These are phyloP conservation scores for Fraxinus excelsior DNA, from an alignment of 257 asterid genomes.

Conservation along the genomic window DNA sequence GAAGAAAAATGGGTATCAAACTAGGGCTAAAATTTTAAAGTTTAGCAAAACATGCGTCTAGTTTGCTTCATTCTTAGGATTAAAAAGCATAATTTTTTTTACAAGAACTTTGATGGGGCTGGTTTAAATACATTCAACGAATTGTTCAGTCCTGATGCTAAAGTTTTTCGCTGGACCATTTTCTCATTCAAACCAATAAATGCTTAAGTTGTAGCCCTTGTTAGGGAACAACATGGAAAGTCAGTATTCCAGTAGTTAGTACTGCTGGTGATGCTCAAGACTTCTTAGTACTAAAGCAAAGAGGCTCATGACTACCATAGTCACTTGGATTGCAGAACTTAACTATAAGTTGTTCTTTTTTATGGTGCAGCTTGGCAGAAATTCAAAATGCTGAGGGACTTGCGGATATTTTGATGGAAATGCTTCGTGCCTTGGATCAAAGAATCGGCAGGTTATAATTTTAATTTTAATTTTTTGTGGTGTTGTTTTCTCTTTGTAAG, in stretches of 20 bases:
- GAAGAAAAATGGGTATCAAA: too few relatives aligned
- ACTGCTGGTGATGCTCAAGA: neutral
- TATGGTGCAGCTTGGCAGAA: slow-evolving; percentile 64
- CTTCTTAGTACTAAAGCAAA: neutral
- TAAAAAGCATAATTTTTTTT: neutral
- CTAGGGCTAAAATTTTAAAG: neutral
- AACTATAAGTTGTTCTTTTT: slow-evolving; percentile 6
- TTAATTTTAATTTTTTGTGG: slow-evolving; percentile 6
- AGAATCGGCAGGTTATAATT: slow-evolving; percentile 62
- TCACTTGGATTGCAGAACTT: slow-evolving; percentile 10
- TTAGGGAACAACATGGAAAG: neutral
- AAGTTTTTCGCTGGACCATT: neutral
- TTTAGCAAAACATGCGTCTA: neutral
- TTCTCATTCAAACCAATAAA: neutral
- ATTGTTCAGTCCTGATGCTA: neutral
- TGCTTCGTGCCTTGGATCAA: slow-evolving; percentile 80
- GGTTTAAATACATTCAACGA: neutral
- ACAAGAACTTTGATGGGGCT: neutral
- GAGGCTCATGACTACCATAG: neutral
- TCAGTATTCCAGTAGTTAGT: neutral
- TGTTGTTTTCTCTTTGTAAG: neutral
- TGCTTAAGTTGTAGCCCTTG: neutral
- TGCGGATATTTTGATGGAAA: slow-evolving; percentile 77
- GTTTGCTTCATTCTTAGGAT: neutral
- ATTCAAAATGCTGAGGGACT: slow-evolving; percentile 85